A percentile compares a stretch with the other conserved stretches of the same genome.
Conservation (phyloP, 78 protist species). For the Speleostelium caveatum region DNA sequence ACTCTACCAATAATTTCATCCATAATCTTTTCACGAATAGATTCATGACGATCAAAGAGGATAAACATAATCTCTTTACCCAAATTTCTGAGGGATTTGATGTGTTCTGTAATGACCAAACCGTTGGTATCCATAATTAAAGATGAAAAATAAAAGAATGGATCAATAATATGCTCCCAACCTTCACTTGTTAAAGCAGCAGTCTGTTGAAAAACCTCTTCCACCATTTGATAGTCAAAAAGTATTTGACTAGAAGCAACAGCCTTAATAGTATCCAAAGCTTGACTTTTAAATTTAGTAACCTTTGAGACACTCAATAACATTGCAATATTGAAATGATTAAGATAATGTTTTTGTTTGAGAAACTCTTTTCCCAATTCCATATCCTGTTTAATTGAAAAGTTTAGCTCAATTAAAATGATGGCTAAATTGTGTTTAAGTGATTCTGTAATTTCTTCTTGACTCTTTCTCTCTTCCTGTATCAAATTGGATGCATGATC, state of each 20-base stretch:
- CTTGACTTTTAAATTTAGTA: conserved; percentile 13
- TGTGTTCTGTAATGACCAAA: conserved; percentile 17
- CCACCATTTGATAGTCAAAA: neutral
- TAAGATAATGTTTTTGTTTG: neutral
- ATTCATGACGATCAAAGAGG: neutral
- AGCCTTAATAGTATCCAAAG: neutral
- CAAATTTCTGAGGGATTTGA: conserved; percentile 11
- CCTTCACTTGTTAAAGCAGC: neutral
- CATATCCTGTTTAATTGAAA: conserved; percentile 26
- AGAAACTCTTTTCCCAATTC: conserved; percentile 53
- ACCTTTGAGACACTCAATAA: conserved; percentile 20
- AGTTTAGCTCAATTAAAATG: neutral
- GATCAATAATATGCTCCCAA: conserved; percentile 20
- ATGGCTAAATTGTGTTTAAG: neutral
- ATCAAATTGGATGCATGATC: neutral
- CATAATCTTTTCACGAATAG: neutral
- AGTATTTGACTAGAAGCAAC: neutral
- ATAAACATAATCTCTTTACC: conserved; percentile 32
- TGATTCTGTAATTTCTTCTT: neutral
- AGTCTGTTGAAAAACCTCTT: neutral
- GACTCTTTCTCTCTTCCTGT: neutral
- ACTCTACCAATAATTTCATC: conserved; percentile 53
- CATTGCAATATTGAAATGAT: conserved; percentile 13
- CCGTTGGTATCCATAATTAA: conserved; percentile 26
- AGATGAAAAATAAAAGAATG: conserved; percentile 35